Evolutionary conservation across 169 alveolate species (phyloP).

Genomic region (Neospora caninum): DNA sequence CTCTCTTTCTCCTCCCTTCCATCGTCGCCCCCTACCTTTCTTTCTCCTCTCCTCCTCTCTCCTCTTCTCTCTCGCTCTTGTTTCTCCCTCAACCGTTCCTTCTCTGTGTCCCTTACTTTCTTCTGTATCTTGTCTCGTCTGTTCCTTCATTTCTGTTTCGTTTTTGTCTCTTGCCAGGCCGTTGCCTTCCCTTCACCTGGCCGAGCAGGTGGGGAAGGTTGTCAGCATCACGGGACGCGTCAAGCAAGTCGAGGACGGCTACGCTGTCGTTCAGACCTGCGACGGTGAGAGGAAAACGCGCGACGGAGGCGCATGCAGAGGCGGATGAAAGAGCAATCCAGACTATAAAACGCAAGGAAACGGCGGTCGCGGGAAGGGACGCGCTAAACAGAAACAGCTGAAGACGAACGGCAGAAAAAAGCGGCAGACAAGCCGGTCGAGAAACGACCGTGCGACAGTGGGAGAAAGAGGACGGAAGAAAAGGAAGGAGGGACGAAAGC

Average conservation of each 20-base stretch:
- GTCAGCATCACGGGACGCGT: slow-evolving; percentile 22
- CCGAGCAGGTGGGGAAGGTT: neutral
- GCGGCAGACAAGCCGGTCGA: no score
- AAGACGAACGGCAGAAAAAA: no score
- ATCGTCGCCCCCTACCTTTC: neutral
- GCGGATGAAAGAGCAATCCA: no score
- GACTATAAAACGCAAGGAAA: no score
- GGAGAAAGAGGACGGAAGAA: no score
- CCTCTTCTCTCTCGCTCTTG: neutral
- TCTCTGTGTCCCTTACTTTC: neutral
- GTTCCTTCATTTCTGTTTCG: neutral
- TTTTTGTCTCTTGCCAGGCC: neutral
- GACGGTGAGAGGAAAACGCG: neutral
- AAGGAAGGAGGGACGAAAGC: no score
- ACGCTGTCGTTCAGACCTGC: neutral
- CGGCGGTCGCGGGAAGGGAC: no score
- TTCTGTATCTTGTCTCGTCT: neutral
- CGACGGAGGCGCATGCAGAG: neutral
- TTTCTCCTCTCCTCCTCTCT: neutral
- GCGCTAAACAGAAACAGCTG: no score
- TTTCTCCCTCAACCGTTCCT: neutral
- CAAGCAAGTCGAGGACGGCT: slow-evolving; percentile 33
- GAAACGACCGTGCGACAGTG: no score
- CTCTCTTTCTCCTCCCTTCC: neutral
- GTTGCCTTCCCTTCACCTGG: neutral